Conservation (phyloP, 2,329 filamentous ascomycete genomes). For the Hymenoscyphus infarciens region DNA sequence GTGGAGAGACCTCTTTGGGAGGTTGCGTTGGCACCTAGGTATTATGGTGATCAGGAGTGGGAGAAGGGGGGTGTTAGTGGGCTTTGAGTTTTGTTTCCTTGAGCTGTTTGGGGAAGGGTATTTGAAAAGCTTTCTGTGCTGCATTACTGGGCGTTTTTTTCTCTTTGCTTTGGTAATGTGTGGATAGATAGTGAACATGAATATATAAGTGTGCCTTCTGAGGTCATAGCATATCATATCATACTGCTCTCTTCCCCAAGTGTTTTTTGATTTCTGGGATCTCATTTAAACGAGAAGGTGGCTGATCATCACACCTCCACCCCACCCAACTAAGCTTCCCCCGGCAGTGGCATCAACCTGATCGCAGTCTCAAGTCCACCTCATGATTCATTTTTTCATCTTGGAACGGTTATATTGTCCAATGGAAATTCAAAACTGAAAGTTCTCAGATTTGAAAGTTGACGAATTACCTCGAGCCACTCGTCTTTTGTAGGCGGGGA, state of each 20-base stretch:
- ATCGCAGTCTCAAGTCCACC: too few species aligned
- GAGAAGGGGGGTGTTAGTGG: slow-evolving; percentile 33
- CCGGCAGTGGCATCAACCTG: too few species aligned
- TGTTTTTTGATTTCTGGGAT: too few species aligned
- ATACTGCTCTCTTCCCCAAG: neutral
- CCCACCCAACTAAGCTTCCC: neutral
- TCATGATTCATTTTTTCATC: too few species aligned
- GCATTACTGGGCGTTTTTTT: neutral
- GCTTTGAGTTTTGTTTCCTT: neutral
- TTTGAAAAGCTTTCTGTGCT: neutral
- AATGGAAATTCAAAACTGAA: too few species aligned
- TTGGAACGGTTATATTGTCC: too few species aligned
- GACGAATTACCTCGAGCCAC: too few species aligned
- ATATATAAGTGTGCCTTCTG: neutral
- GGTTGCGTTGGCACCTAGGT: slow-evolving; percentile 70
- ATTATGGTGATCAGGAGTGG: slow-evolving; percentile 56
- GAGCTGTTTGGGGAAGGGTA: neutral
- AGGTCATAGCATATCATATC: neutral
- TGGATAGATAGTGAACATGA: neutral
- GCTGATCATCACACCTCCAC: neutral
- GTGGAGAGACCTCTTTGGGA: slow-evolving; percentile 86
- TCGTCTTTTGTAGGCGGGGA: too few species aligned
- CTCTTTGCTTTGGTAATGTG: neutral
- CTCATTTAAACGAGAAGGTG: too few species aligned
- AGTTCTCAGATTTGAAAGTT: too few species aligned